phyloP scores from a whole-genome alignment of 345 rosid species.

The Limnanthes douglasii region DNA sequence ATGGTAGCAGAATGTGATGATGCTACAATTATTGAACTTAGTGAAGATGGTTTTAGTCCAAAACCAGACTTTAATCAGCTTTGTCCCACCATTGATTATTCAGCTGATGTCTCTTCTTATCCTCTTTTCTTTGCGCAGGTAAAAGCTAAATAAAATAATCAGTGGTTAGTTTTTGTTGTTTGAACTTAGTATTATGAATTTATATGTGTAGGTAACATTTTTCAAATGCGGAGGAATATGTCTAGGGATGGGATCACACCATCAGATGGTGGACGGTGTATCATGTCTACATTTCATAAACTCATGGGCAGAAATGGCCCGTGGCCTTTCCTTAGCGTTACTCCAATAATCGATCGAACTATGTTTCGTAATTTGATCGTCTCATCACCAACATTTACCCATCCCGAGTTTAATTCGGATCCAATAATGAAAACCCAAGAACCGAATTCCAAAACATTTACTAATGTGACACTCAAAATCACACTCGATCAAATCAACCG shows the following conservation, averaged over 20 bases:
- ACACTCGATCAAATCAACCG: slow-evolving; percentile 8
- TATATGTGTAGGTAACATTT: slow-evolving; percentile 16
- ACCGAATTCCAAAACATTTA: too few relatives aligned
- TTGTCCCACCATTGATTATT: slow-evolving; percentile 10
- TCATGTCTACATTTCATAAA: slow-evolving; percentile 8
- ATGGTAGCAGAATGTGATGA: slow-evolving; percentile 15
- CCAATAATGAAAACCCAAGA: slow-evolving; percentile 2
- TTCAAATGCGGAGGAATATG: slow-evolving; percentile 19
- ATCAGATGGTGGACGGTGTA: slow-evolving; percentile 11
- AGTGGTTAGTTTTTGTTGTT: too few relatives aligned
- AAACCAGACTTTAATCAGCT: slow-evolving; percentile 7
- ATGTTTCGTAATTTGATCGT: slow-evolving; percentile 6
- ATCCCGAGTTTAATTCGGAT: slow-evolving; percentile 12
- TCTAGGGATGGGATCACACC: slow-evolving; percentile 12
- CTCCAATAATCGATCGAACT: slow-evolving; percentile 9
- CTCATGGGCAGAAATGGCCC: slow-evolving; percentile 13
- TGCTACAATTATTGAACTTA: slow-evolving; percentile 5
- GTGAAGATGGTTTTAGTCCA: slow-evolving; percentile 8
- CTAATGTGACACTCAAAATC: slow-evolving; percentile 3
- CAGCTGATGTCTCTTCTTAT: slow-evolving; percentile 9
- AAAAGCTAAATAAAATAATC: too few relatives aligned
- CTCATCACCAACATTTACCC: slow-evolving; percentile 6
- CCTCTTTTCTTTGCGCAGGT: slow-evolving; percentile 16
- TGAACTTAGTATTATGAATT: too few relatives aligned
- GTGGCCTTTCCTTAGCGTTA: slow-evolving; percentile 4